A percentile compares a stretch with the other conserved stretches of the same genome.
These are phyloP conservation scores for Penicillium paneum DNA, from an alignment of 2,329 filamentous ascomycete genomes.

Conservation along the genomic window DNA sequence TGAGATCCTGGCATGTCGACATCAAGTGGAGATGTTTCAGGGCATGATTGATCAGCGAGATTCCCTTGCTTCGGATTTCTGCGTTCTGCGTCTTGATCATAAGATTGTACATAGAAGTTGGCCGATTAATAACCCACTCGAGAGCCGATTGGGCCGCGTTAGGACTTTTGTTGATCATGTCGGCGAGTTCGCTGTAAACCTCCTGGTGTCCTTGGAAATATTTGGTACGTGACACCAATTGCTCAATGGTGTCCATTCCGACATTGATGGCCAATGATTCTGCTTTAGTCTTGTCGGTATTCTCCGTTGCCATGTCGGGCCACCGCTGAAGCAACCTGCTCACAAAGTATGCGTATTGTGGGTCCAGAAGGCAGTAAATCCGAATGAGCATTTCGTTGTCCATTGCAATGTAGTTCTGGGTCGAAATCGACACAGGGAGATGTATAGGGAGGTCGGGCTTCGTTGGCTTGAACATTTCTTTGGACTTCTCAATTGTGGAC, in stretches of 20 bases:
- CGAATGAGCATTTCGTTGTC: conserved; percentile 73
- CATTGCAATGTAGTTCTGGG: conserved; percentile 58
- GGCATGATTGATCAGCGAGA: conserved; percentile 52
- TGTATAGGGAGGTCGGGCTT: conserved; percentile 51
- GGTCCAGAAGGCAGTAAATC: conserved; percentile 76
- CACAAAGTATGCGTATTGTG: conserved; percentile 66
- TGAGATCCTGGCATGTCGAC: conserved; percentile 22
- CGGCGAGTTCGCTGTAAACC: conserved; percentile 53
- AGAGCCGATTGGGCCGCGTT: conserved; percentile 59
- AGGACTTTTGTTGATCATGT: conserved; percentile 51
- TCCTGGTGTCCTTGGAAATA: conserved; percentile 62
- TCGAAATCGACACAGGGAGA: conserved; percentile 44
- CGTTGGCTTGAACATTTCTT: conserved; percentile 45
- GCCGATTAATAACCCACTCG: conserved; percentile 58
- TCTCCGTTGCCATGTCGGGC: conserved; percentile 49
- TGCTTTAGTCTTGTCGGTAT: conserved; percentile 47
- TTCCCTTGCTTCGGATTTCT: conserved; percentile 54
- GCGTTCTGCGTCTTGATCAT: conserved; percentile 60
- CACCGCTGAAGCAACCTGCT: conserved; percentile 59
- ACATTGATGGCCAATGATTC: conserved; percentile 46
- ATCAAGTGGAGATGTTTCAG: conserved; percentile 53
- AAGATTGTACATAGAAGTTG: conserved; percentile 61
- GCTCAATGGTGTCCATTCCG: conserved; percentile 63
- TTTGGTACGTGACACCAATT: conserved; percentile 69
- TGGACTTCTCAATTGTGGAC: conserved; percentile 58